phyloP scores from a whole-genome alignment of 805 yeast species.

The Komagataella pseudopastoris region DNA sequence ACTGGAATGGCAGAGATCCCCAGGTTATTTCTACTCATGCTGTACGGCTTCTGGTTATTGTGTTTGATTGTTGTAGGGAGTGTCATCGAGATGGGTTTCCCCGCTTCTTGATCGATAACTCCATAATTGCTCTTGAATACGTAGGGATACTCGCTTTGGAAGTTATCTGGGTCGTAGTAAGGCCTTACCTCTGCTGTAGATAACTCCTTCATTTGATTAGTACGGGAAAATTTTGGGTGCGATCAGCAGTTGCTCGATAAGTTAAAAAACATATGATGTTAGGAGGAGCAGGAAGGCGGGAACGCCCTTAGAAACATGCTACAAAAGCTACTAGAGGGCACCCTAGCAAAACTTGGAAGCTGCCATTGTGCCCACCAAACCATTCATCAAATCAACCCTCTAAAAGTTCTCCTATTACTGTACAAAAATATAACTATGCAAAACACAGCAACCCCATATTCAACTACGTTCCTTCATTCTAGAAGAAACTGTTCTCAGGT shows the following conservation, averaged over 20 bases:
- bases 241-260: neutral
- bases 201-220: neutral
- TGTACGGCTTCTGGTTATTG: conserved; percentile 3
- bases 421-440: conserved; percentile 12
- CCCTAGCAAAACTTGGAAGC: neutral
- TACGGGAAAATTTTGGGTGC: neutral
- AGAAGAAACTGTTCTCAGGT: conserved; percentile 91
- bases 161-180: conserved; percentile 16
- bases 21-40: neutral
- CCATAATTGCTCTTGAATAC: conserved; percentile 19
- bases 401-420: neutral
- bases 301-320: neutral
- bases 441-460: neutral
- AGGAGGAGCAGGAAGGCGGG: neutral
- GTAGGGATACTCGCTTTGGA: conserved; percentile 19
- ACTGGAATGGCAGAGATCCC: neutral
- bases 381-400: neutral
- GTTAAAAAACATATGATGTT: neutral
- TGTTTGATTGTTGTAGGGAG: conserved; percentile 13
- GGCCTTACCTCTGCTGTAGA: conserved; percentile 12
- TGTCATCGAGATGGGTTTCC: conserved; percentile 18
- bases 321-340: neutral
- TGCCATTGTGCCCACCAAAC: neutral
- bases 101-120: conserved; percentile 18
- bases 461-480: conserved; percentile 93